Conservation (phyloP, 768 basidiomycete species). For the Zangia roseola region DNA sequence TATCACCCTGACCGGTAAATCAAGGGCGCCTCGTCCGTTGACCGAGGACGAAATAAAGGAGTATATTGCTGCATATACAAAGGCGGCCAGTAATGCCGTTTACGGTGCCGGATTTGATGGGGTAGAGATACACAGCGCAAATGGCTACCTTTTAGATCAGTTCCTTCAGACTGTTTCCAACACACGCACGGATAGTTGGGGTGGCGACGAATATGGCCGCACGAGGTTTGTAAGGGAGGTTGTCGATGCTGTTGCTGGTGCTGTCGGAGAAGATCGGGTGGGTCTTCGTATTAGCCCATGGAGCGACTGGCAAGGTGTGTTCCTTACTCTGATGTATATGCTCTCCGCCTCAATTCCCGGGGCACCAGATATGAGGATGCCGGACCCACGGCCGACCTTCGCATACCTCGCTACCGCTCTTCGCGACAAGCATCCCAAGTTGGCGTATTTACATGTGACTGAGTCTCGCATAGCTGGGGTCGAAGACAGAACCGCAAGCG, state of each 20-base stretch:
- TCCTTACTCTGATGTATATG: background rate
- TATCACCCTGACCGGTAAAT: constrained; percentile 19
- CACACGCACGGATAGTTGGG: constrained; percentile 61
- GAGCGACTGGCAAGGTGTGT: constrained; percentile 39
- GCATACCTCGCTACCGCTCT: constrained; percentile 31
- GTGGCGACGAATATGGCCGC: constrained; percentile 63
- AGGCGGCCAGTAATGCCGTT: constrained; percentile 35
- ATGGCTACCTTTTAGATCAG: too few relatives aligned
- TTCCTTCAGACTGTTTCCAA: too few relatives aligned
- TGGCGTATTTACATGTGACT: constrained; percentile 44
- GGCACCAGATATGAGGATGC: constrained; percentile 48
- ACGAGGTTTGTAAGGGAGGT: constrained; percentile 56
- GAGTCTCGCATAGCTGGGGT: constrained; percentile 28
- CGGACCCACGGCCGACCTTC: constrained; percentile 48
- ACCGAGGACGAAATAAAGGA: constrained; percentile 33
- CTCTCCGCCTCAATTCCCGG: background rate
- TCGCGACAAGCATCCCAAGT: constrained; percentile 26
- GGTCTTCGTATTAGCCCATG: constrained; percentile 61
- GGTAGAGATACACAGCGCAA: too few relatives aligned
- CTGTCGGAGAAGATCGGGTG: constrained; percentile 53
- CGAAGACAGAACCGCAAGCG: background rate
- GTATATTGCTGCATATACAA: constrained; percentile 29
- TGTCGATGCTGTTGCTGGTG: constrained; percentile 46
- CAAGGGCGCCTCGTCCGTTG: constrained; percentile 18
- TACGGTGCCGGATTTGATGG: constrained; percentile 45